Conservation (phyloP, 139 green algal genomes). For the Tetraselmis chui region DNA sequence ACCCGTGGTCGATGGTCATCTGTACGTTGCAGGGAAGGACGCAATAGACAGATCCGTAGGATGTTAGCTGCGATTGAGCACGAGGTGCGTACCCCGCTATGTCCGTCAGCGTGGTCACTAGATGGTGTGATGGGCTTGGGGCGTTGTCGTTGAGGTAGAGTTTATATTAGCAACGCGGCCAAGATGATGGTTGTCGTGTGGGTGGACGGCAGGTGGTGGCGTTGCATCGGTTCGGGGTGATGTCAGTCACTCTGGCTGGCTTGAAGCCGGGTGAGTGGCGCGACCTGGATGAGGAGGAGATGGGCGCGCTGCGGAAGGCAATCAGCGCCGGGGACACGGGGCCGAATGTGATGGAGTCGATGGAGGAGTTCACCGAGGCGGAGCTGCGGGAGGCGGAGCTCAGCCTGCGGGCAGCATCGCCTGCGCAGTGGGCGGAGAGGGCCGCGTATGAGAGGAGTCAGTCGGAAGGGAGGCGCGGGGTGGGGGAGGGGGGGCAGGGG, state of each 20-base stretch:
- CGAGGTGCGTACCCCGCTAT: constrained; percentile 23
- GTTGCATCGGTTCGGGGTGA: neutral
- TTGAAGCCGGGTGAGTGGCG: neutral
- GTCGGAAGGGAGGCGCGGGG: too few species aligned
- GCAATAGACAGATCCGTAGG: constrained; percentile 32
- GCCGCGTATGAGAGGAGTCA: neutral
- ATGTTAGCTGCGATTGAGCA: constrained; percentile 45
- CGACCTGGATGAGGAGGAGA: neutral
- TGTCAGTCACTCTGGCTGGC: neutral
- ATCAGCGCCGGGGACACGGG: neutral
- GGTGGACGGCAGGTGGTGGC: too few species aligned
- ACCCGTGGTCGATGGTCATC: too few species aligned
- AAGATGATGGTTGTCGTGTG: too few species aligned
- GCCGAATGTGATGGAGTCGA: neutral
- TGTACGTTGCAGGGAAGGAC: constrained; percentile 1
- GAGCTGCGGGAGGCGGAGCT: neutral
- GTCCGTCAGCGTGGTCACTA: too few species aligned
- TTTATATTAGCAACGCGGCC: too few species aligned
- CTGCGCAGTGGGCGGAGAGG: neutral
- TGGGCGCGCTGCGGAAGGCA: neutral
- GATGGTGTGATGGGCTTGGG: too few species aligned
- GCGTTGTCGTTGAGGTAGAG: too few species aligned
- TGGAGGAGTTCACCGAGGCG: neutral
- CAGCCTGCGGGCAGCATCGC: neutral
- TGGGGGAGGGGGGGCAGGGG: neutral